A percentile compares a stretch with the other conserved stretches of the same genome.
These are phyloP conservation scores for Pecoramyces ruminantium DNA, from an alignment of 192 early-diverging fungal genomes.

Conservation along the genomic window DNA sequence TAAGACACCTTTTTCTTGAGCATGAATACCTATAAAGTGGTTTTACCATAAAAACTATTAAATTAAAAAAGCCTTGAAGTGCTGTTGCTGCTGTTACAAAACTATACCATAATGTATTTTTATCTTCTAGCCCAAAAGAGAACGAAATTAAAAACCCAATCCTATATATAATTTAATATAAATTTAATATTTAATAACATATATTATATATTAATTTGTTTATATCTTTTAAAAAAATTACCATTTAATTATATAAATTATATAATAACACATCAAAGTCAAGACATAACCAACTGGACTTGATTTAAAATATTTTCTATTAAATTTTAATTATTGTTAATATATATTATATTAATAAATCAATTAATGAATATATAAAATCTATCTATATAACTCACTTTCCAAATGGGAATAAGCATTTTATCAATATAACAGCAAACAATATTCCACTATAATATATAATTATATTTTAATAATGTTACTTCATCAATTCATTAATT, in stretches of 20 bases:
- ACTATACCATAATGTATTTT: neutral
- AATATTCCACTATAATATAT: too few species aligned
- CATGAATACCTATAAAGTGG: neutral
- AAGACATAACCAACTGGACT: neutral
- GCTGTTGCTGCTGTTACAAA: neutral
- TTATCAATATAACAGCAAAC: too few species aligned
- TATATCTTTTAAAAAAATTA: neutral
- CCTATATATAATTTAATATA: too few species aligned
- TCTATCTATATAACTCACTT: too few species aligned
- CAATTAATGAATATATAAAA: too few species aligned
- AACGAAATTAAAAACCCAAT: too few species aligned
- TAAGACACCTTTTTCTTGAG: neutral
- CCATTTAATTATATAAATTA: neutral
- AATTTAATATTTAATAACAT: too few species aligned
- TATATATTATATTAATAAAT: too few species aligned
- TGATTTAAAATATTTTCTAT: neutral
- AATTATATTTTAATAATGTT: too few species aligned
- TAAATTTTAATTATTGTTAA: neutral
- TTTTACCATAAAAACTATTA: neutral
- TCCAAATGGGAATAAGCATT: too few species aligned
- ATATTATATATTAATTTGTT: too few species aligned
- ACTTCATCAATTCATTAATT: too few species aligned
- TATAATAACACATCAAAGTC: neutral
- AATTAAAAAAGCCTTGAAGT: neutral
- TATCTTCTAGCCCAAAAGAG: neutral